These are phyloP conservation scores for Phytophthora kernoviae DNA, from an alignment of 352 stramenopile species.

Conservation along the genomic window DNA sequence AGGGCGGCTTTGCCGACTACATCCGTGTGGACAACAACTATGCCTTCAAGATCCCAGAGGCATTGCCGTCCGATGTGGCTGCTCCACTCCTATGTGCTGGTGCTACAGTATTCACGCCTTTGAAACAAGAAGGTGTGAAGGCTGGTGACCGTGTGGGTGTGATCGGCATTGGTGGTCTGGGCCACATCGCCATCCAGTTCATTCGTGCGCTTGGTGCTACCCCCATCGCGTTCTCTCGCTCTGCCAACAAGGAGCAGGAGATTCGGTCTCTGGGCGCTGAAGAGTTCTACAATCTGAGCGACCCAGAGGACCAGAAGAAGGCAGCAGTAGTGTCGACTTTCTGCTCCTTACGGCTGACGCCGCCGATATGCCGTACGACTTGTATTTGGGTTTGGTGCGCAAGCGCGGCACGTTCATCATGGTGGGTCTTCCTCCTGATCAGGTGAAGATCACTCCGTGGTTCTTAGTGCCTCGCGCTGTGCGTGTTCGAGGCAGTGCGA, in stretches of 20 bases:
- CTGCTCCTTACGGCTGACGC: constrained; percentile 74
- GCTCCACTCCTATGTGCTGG: constrained; percentile 14
- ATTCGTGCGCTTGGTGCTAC: constrained; percentile 17
- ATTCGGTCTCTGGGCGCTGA: constrained; percentile 12
- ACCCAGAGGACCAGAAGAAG: constrained; percentile 21
- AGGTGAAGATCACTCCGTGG: constrained; percentile 55
- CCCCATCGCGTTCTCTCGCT: constrained; percentile 19
- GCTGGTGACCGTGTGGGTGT: constrained; percentile 17
- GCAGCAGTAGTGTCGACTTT: constrained; percentile 46
- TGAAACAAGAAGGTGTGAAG: constrained; percentile 23
- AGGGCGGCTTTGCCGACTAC: constrained; percentile 33
- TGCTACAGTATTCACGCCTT: constrained; percentile 14
- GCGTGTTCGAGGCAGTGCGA: constrained; percentile 7
- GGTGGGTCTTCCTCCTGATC: constrained; percentile 59
- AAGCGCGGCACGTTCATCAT: constrained; percentile 44
- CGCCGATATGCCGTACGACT: constrained; percentile 45
- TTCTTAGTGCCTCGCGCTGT: constrained; percentile 22
- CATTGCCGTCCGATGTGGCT: constrained; percentile 6
- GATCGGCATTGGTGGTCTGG: constrained; percentile 18
- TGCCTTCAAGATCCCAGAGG: constrained; percentile 21
- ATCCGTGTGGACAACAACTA: constrained; percentile 31
- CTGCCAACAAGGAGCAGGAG: constrained; percentile 18
- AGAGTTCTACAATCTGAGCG: constrained; percentile 21
- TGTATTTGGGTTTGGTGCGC: constrained; percentile 56
- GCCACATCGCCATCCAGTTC: constrained; percentile 28